Percentiles rank a stretch among this genome's conserved stretches.
These are phyloP conservation scores for Fusarium nurragi DNA, from an alignment of 2,329 filamentous ascomycete genomes.

Conservation along the genomic window DNA sequence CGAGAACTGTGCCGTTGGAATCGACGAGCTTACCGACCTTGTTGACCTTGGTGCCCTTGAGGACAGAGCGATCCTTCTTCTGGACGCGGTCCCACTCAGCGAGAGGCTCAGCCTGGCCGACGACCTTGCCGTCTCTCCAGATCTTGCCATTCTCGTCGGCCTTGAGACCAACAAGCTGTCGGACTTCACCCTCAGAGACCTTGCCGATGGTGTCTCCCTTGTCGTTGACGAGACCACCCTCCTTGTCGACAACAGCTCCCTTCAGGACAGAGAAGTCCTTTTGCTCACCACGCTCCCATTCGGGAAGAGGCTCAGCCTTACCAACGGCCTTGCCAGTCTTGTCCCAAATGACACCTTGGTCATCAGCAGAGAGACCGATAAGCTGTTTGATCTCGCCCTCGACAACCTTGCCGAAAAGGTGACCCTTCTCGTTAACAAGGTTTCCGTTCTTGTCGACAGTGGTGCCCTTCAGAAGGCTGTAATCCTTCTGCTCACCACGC, in stretches of 20 bases:
- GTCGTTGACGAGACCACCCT: conserved; percentile 63
- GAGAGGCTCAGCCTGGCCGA: conserved; percentile 74
- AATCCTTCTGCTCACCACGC: conserved; percentile 52
- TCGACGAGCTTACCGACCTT: conserved; percentile 67
- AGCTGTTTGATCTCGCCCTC: conserved; percentile 72
- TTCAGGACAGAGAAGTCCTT: conserved; percentile 36
- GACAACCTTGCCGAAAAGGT: conserved; percentile 69
- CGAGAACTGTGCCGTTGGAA: conserved; percentile 63
- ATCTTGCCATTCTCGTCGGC: conserved; percentile 77
- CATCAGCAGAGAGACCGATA: conserved; percentile 71
- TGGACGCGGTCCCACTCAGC: conserved; percentile 59
- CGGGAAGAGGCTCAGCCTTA: conserved; percentile 70
- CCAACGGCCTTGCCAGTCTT: conserved; percentile 72
- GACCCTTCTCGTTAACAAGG: conserved; percentile 62
- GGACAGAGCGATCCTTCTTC: conserved; percentile 53
- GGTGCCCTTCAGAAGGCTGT: conserved; percentile 52
- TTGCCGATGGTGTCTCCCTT: conserved; percentile 66
- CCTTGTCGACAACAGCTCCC: conserved; percentile 53
- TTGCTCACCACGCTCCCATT: conserved; percentile 58
- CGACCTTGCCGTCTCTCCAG: conserved; percentile 70
- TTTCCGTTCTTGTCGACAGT: conserved; percentile 69
- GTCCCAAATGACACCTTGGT: conserved; percentile 74
- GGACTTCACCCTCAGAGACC: conserved; percentile 68
- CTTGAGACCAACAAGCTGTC: conserved; percentile 70
- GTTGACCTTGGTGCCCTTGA: conserved; percentile 66